Conservation (phyloP, 192 early-diverging fungal species). For the Podila horticola region DNA sequence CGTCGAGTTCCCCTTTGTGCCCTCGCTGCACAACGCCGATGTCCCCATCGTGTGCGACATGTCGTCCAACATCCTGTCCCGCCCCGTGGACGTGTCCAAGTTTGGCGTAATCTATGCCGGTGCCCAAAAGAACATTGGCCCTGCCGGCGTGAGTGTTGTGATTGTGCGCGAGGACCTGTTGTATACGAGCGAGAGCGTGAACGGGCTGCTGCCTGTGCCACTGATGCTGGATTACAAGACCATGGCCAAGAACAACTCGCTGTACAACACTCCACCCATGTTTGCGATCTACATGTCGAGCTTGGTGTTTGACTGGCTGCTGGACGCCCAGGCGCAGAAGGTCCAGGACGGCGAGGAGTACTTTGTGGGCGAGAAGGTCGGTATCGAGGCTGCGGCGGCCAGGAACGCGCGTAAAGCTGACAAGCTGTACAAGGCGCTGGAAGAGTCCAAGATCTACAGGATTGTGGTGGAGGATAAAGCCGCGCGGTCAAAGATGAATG, state of each 20-base stretch:
- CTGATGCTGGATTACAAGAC: conserved; percentile 91
- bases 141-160: conserved; percentile 92
- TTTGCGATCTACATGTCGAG: conserved; percentile 94
- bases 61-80: conserved; percentile 86
- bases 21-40: conserved; percentile 57
- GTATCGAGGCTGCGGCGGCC: conserved; percentile 71
- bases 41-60: conserved; percentile 93
- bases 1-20: conserved; percentile 78
- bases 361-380: conserved; percentile 59
- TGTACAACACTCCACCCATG: conserved; percentile 98
- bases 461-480: conserved; percentile 69
- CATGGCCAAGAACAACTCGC: conserved; percentile 80
- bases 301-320: conserved; percentile 89
- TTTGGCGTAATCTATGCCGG: conserved; percentile 94
- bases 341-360: conserved; percentile 52
- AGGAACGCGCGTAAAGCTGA: conserved; percentile 77
- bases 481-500: conserved; percentile 88
- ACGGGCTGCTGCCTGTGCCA: conserved; percentile 59
- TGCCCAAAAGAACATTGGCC: conserved; percentile 97
- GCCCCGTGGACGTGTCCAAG: conserved; percentile 80
- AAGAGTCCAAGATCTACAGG: conserved; percentile 73
- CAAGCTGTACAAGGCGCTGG: conserved; percentile 76
- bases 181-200: conserved; percentile 51
- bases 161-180: conserved; percentile 93
- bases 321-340: conserved; percentile 35